These are phyloP conservation scores for Ustilaginoidea virens DNA, from an alignment of 2,329 filamentous ascomycete species.

Conservation along the genomic window DNA sequence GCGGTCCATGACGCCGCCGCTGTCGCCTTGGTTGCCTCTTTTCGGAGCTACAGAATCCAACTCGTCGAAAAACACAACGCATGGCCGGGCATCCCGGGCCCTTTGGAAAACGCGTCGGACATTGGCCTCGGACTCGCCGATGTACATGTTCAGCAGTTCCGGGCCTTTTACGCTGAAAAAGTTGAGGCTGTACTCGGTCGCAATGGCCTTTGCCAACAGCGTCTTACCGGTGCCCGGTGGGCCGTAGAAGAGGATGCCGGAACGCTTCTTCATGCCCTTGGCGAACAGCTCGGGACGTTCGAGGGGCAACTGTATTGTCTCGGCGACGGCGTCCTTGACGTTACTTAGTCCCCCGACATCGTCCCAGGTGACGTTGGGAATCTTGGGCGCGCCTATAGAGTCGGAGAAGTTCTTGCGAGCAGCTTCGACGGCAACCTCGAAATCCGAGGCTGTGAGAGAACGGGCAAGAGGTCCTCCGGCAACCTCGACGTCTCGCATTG, in stretches of 20 bases:
- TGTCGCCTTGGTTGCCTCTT: conserved; percentile 91
- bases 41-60: conserved; percentile 90
- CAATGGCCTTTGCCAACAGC: conserved; percentile 81
- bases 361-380: conserved; percentile 91
- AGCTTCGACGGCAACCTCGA: conserved; percentile 85
- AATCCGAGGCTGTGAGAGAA: conserved; percentile 68
- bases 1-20: conserved; percentile 93
- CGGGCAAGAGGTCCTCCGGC: conserved; percentile 69
- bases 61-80: conserved; percentile 89
- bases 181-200: conserved; percentile 84
- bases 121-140: conserved; percentile 86
- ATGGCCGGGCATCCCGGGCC: conserved; percentile 71
- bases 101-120: conserved; percentile 80
- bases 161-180: conserved; percentile 92
- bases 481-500: conserved; percentile 69
- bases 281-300: conserved; percentile 88
- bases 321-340: conserved; percentile 92
- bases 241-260: conserved; percentile 82
- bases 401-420: conserved; percentile 97
- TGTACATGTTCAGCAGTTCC: conserved; percentile 90
- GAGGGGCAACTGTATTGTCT: conserved; percentile 88
- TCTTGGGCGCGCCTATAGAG: conserved; percentile 92
- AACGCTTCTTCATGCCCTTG: conserved; percentile 96
- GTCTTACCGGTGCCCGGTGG: conserved; percentile 88
- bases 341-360: conserved; percentile 88